Percentiles rank a stretch among this genome's conserved stretches.
phyloP scores from a whole-genome alignment of 768 basidiomycete genomes.

The Suillus cothurnatus region DNA sequence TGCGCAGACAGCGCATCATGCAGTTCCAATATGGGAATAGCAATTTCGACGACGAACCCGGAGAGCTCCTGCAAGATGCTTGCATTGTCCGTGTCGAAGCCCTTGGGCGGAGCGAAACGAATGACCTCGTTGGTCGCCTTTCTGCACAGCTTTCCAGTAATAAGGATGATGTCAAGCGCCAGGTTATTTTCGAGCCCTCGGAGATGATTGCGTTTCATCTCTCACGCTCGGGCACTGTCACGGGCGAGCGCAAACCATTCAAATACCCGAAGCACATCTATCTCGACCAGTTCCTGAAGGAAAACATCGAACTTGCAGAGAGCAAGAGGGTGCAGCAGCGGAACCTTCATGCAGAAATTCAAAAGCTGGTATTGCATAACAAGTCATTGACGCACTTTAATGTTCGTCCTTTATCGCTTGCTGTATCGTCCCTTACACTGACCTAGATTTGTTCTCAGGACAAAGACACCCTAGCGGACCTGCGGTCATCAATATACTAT shows the following conservation, averaged over 20 bases:
- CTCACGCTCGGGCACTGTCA: slow-evolving; percentile 29
- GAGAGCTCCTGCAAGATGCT: slow-evolving; percentile 36
- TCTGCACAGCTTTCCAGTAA: slow-evolving; percentile 37
- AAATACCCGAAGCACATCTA: slow-evolving; percentile 66
- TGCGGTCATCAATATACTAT: slow-evolving; percentile 66
- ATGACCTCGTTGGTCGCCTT: slow-evolving; percentile 59
- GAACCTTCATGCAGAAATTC: slow-evolving; percentile 50
- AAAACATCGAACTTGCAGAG: slow-evolving; percentile 50
- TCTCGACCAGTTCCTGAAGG: slow-evolving; percentile 70
- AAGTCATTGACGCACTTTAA: slow-evolving; percentile 53
- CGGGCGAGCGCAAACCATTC: slow-evolving; percentile 41
- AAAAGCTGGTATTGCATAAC: slow-evolving; percentile 46
- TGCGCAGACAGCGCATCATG: slow-evolving; percentile 44
- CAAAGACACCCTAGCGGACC: slow-evolving; percentile 61
- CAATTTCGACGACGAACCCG: slow-evolving; percentile 34
- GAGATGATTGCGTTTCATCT: slow-evolving; percentile 65
- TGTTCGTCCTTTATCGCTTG: slow-evolving; percentile 40
- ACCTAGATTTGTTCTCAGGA: slow-evolving; percentile 41
- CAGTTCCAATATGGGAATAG: slow-evolving; percentile 58
- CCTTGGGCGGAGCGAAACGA: slow-evolving; percentile 38
- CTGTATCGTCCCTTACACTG: not conserved
- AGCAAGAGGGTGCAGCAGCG: slow-evolving; percentile 37
- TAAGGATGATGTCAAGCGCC: slow-evolving; percentile 38
- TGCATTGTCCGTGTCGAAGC: slow-evolving; percentile 56
- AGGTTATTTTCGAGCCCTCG: slow-evolving; percentile 64